Evolutionary conservation across 345 rosid genomes (phyloP).

Genomic region (Eucalyptus brandiana): DNA sequence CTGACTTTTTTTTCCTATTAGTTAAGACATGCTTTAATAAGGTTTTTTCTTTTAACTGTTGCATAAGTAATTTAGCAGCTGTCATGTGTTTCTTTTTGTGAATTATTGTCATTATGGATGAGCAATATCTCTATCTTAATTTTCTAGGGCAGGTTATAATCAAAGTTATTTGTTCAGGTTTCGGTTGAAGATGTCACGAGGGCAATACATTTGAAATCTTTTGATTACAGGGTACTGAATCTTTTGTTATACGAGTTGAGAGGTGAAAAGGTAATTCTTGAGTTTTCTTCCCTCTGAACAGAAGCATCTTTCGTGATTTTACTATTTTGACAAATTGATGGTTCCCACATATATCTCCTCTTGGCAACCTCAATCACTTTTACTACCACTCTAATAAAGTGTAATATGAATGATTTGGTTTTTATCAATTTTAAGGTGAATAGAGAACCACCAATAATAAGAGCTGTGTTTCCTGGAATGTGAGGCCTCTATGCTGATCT

Average conservation of each 20-base stretch:
- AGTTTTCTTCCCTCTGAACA: background rate
- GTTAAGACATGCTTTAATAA: background rate
- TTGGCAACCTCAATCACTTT: background rate
- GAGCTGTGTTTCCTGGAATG: background rate
- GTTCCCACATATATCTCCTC: background rate
- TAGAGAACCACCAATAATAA: background rate
- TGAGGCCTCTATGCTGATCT: background rate
- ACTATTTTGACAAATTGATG: background rate
- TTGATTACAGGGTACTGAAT: conserved; percentile 80
- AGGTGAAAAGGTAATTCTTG: conserved; percentile 37
- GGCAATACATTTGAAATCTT: conserved; percentile 77
- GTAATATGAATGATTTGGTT: background rate
- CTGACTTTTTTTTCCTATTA: background rate
- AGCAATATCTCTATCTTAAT: background rate
- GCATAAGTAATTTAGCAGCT: background rate
- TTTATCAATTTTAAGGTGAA: background rate
- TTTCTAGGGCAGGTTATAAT: background rate
- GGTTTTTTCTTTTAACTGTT: background rate
- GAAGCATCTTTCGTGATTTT: background rate
- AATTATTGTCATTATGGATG: background rate
- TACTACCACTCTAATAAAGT: background rate
- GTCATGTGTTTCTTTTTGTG: background rate
- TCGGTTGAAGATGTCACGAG: conserved; percentile 57
- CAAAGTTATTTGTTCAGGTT: conserved; percentile 21
- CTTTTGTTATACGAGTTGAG: conserved; percentile 70